These are phyloP conservation scores for Rutstroemia sp. DNA, from an alignment of 2,329 filamentous ascomycete species.

Conservation along the genomic window DNA sequence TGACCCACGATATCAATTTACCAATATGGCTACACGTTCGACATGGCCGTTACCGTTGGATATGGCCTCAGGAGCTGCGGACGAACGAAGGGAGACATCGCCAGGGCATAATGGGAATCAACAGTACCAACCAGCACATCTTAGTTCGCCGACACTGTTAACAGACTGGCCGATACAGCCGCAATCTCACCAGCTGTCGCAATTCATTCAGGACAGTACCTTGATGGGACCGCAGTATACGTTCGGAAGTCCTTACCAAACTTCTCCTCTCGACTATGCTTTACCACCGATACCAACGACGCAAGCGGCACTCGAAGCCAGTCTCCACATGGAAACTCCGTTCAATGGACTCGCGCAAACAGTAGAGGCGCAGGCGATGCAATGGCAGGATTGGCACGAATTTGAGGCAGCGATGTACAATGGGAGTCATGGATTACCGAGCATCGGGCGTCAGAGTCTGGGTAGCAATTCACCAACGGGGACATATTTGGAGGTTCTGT, in stretches of 20 bases:
- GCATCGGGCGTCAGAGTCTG: constrained; percentile 40
- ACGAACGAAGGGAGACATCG: constrained; percentile 27
- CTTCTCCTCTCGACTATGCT: constrained; percentile 25
- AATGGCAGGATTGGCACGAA: constrained; percentile 72
- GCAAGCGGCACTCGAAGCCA: constrained; percentile 54
- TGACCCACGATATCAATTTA: constrained; percentile 46
- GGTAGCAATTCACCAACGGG: constrained; percentile 65
- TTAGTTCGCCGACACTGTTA: constrained; percentile 40
- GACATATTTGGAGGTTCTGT: constrained; percentile 79
- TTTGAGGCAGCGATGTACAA: constrained; percentile 62
- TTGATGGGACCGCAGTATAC: constrained; percentile 29
- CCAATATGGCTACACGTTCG: constrained; percentile 32
- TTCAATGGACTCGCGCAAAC: constrained; percentile 53
- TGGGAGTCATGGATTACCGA: constrained; percentile 38
- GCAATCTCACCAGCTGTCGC: constrained; percentile 28
- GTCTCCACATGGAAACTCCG: constrained; percentile 52
- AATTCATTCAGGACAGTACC: constrained; percentile 29
- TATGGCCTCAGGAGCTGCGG: constrained; percentile 26
- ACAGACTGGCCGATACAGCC: constrained; percentile 52
- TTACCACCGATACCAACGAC: constrained; percentile 49
- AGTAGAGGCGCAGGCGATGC: constrained; percentile 50
- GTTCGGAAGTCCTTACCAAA: constrained; percentile 26
- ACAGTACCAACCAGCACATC: constrained; percentile 36
- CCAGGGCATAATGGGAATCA: constrained; percentile 37
- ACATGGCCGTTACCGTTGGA: constrained; percentile 30